Conservation (phyloP, 768 basidiomycete genomes). For the Leccinum disarticulatum region DNA sequence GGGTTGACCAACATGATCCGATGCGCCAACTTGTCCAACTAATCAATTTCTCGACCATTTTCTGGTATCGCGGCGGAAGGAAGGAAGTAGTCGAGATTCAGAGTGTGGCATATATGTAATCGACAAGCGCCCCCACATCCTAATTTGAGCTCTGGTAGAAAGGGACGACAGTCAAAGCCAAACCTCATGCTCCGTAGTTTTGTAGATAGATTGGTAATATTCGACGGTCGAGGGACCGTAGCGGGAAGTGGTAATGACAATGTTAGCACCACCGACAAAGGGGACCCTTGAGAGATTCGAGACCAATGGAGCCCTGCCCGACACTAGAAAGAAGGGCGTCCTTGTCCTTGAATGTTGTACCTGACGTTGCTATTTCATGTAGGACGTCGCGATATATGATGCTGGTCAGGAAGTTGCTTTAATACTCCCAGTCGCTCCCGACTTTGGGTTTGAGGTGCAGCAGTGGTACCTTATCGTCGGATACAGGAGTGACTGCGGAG, state of each 20-base stretch:
- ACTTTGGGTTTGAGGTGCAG: too few species aligned
- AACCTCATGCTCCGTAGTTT: conserved; percentile 91
- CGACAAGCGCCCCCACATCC: conserved; percentile 65
- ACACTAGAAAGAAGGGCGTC: conserved; percentile 97
- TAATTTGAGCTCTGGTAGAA: conserved; percentile 99
- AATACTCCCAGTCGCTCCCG: too few species aligned
- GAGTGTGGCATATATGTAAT: conserved; percentile 95
- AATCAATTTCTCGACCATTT: conserved; percentile 97
- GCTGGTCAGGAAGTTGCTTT: too few species aligned
- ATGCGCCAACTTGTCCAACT: conserved; percentile 95
- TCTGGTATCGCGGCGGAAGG: conserved; percentile 99
- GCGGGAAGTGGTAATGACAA: conserved; percentile 96
- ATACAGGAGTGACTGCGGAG: too few species aligned
- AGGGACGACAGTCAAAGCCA: conserved; percentile 95
- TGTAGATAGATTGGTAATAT: conserved; percentile 99
- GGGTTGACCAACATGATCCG: conserved; percentile 97
- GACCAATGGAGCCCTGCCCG: conserved; percentile 96
- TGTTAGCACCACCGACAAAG: conserved; percentile 96
- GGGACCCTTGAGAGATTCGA: conserved; percentile 90
- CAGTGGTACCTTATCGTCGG: too few species aligned
- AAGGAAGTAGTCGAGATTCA: conserved; percentile 96
- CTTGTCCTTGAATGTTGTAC: conserved; percentile 98
- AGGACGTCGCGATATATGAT: too few species aligned
- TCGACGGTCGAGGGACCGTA: conserved; percentile 95
- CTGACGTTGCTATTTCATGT: conserved; percentile 97